Conservation (phyloP, 139 green algal genomes). For the Parachlorella kessleri region DNA sequence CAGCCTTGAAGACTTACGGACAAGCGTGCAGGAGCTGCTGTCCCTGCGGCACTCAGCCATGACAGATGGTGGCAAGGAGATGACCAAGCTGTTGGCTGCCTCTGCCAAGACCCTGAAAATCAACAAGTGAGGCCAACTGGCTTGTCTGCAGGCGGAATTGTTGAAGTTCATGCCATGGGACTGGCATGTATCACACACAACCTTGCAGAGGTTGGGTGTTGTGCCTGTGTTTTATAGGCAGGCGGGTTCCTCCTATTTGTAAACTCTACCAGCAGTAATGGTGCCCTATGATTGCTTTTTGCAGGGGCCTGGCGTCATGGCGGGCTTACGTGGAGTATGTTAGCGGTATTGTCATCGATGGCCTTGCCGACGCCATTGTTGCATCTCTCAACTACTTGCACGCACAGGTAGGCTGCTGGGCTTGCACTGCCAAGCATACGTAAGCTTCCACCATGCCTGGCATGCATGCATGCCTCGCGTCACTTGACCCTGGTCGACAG, state of each 20-base stretch:
- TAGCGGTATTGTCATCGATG: slow-evolving; percentile 81
- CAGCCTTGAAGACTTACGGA: slow-evolving; percentile 77
- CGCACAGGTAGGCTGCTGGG: slow-evolving; percentile 33
- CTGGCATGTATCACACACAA: no score
- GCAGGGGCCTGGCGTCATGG: background rate
- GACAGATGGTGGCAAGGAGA: slow-evolving; percentile 80
- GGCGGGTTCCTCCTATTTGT: no score
- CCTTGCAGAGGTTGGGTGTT: no score
- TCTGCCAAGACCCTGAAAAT: slow-evolving; percentile 79
- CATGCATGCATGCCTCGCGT: no score
- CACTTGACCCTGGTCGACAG: no score
- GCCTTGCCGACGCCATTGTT: slow-evolving; percentile 73
- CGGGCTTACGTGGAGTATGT: slow-evolving; percentile 81
- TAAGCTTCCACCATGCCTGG: no score
- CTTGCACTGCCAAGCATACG: no score
- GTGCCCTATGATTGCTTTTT: background rate
- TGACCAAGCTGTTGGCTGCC: slow-evolving; percentile 79
- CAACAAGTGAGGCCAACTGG: slow-evolving; percentile 64
- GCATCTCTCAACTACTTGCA: slow-evolving; percentile 50
- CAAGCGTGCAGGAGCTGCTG: slow-evolving; percentile 38
- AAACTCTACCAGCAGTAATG: no score
- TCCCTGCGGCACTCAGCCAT: slow-evolving; percentile 30
- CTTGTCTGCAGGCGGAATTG: no score
- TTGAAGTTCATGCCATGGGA: no score
- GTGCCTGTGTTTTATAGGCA: no score